phyloP scores from a whole-genome alignment of 2,329 filamentous ascomycete species.

The Pseudogymnoascus sp. region DNA sequence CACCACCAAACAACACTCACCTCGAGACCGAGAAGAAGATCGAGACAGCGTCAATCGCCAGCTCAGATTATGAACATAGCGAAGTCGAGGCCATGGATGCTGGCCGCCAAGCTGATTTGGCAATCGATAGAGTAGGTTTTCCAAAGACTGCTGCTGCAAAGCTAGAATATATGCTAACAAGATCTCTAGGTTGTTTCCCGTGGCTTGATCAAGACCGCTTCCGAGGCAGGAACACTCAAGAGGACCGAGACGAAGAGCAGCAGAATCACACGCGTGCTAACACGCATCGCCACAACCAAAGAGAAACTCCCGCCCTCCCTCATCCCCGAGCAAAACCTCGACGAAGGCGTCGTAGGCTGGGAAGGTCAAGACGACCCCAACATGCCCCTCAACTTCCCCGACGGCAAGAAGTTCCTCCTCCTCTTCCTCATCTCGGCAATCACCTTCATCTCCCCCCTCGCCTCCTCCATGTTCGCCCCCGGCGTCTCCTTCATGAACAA shows the following conservation, averaged over 20 bases:
- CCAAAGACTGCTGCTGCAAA: not conserved
- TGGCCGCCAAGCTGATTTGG: slow-evolving; percentile 22
- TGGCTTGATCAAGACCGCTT: slow-evolving; percentile 17
- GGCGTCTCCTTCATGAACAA: slow-evolving; percentile 27
- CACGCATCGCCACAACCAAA: slow-evolving; percentile 23
- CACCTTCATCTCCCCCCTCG: slow-evolving; percentile 26
- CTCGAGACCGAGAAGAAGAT: not conserved
- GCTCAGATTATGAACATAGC: slow-evolving; percentile 21
- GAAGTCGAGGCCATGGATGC: slow-evolving; percentile 24
- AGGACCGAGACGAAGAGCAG: slow-evolving; percentile 17
- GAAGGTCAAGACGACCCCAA: slow-evolving; percentile 48
- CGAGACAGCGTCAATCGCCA: not conserved
- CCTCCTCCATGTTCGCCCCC: slow-evolving; percentile 39
- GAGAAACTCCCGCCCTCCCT: slow-evolving; percentile 16
- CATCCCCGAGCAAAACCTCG: slow-evolving; percentile 43
- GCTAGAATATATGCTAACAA: not conserved
- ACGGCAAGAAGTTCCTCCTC: slow-evolving; percentile 25
- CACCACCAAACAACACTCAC: not conserved
- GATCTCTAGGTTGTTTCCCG: not conserved
- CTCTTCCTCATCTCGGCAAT: slow-evolving; percentile 28
- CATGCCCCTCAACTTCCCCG: slow-evolving; percentile 47
- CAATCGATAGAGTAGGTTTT: slow-evolving; percentile 19
- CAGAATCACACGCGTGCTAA: slow-evolving; percentile 13
- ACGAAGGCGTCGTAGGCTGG: slow-evolving; percentile 50
- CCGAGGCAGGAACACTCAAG: slow-evolving; percentile 16